These are phyloP conservation scores for Mycena metata DNA, from an alignment of 768 basidiomycete species.

Conservation along the genomic window DNA sequence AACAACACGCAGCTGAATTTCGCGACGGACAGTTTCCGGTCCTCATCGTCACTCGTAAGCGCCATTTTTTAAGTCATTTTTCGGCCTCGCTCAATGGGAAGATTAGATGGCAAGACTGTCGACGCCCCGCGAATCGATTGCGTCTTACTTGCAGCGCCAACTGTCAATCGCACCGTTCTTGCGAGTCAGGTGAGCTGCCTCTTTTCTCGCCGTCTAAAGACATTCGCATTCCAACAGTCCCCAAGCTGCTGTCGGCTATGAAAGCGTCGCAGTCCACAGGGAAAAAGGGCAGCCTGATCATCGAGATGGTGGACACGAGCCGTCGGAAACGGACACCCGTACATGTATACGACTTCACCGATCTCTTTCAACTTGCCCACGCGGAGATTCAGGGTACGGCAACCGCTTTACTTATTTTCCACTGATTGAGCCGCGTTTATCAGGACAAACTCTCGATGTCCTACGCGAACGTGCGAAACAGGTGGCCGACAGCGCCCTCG, in stretches of 20 bases:
- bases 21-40: conserved; percentile 16
- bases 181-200: background rate
- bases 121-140: conserved; percentile 8
- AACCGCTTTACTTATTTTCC: background rate
- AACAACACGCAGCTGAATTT: conserved; percentile 16
- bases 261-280: conserved; percentile 4
- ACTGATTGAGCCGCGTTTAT: background rate
- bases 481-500: background rate
- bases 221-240: background rate
- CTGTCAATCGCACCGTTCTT: background rate
- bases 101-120: background rate
- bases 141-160: conserved; percentile 8
- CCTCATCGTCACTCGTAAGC: conserved; percentile 9
- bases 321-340: background rate
- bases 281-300: conserved; percentile 23
- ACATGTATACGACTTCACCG: background rate
- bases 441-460: conserved; percentile 5
- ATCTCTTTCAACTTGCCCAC: conserved; percentile 4
- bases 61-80: background rate
- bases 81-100: background rate
- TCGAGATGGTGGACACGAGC: conserved; percentile 10
- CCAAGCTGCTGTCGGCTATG: conserved; percentile 24
- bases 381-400: conserved; percentile 9
- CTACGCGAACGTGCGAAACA: conserved; percentile 1
- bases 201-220: too few relatives aligned